These are phyloP conservation scores for Fusarium siculi DNA, from an alignment of 2,329 filamentous ascomycete species.

Conservation along the genomic window DNA sequence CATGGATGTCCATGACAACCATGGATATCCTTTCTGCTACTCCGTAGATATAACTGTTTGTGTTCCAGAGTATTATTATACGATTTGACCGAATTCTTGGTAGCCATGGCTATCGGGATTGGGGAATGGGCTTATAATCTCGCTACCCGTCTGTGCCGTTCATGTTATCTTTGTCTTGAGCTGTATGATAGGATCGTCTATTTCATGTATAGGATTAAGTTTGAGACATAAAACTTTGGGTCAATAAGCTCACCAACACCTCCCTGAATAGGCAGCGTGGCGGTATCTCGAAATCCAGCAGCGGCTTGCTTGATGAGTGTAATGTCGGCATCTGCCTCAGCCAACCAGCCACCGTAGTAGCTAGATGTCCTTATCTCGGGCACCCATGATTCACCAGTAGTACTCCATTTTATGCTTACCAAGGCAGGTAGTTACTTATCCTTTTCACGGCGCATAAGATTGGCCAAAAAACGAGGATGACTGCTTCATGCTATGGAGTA, in stretches of 20 bases:
- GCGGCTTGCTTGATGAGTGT: neutral
- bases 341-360: neutral
- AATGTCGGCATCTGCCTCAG: neutral
- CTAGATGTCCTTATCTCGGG: neutral
- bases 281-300: neutral
- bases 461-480: neutral
- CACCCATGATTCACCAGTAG: neutral
- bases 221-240: neutral
- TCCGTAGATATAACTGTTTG: neutral
- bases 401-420: neutral
- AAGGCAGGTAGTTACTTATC: neutral
- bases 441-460: neutral
- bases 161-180: neutral
- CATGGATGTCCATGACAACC: neutral
- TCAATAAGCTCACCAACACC: neutral
- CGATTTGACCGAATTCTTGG: neutral
- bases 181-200: neutral
- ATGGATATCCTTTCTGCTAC: neutral
- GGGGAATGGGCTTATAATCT: neutral
- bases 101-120: neutral
- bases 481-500: neutral
- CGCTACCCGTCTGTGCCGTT: neutral
- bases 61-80: neutral
- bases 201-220: neutral
- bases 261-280: neutral